Conservation (phyloP, 768 basidiomycete species). For the Mycena leptocephala region DNA sequence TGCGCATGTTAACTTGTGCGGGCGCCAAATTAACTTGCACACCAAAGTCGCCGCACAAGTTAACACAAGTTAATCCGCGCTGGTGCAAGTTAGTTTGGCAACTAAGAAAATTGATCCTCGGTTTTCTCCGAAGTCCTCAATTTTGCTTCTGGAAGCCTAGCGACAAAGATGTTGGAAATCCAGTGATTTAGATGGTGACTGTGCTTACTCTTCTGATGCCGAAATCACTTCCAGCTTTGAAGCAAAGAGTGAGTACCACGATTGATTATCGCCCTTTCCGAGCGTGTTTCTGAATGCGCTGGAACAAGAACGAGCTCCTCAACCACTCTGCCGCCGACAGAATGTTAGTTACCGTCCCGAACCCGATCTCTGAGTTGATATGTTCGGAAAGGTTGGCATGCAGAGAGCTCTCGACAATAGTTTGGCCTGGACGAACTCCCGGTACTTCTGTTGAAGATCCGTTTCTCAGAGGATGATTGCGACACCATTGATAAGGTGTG, state of each 20-base stretch:
- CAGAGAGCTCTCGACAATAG: constrained; percentile 88
- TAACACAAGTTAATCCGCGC: too few species aligned
- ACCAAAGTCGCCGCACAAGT: too few species aligned
- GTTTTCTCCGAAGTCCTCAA: constrained; percentile 84
- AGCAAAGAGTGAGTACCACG: constrained; percentile 66
- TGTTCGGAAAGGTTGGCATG: constrained; percentile 91
- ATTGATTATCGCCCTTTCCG: constrained; percentile 67
- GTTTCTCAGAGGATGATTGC: constrained; percentile 89
- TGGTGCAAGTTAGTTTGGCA: too few species aligned
- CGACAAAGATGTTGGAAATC: constrained; percentile 15
- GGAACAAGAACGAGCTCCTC: constrained; percentile 87
- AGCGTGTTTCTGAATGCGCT: constrained; percentile 88
- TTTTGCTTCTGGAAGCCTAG: constrained; percentile 78
- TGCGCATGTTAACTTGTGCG: too few species aligned
- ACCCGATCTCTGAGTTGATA: constrained; percentile 93
- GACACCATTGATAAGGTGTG: too few species aligned
- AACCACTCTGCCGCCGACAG: constrained; percentile 88
- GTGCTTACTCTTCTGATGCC: constrained; percentile 75
- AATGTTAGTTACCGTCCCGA: constrained; percentile 84
- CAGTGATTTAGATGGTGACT: background rate
- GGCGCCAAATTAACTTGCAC: too few species aligned
- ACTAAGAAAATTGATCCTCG: too few species aligned
- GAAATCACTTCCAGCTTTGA: constrained; percentile 77
- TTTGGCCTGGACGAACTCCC: constrained; percentile 79
- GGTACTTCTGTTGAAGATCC: constrained; percentile 81